Percentiles rank a stretch among this genome's conserved stretches.
Evolutionary conservation across 2,329 filamentous ascomycete species (phyloP).

Genomic region (Aspergillus ochraceus): DNA sequence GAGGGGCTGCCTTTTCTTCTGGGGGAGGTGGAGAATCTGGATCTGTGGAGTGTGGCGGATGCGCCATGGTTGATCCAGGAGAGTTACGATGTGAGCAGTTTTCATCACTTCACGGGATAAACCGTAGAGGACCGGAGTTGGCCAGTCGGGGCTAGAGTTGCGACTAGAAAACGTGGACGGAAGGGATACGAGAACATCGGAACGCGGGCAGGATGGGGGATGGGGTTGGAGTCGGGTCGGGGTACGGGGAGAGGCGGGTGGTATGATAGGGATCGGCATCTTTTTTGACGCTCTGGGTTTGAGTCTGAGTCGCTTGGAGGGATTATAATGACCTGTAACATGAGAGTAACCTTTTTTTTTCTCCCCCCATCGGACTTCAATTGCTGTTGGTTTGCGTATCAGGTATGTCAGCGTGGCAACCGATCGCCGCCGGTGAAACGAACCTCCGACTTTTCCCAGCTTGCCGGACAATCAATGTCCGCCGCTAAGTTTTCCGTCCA

Average conservation of each 20-base stretch:
- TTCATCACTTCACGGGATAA: neutral
- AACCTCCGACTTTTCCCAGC: neutral
- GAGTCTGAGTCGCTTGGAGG: no score
- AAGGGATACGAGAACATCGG: neutral
- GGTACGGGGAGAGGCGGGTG: neutral
- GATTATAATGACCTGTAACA: no score
- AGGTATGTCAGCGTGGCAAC: neutral
- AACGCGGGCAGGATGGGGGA: neutral
- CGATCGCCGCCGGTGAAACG: neutral
- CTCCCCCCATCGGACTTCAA: no score
- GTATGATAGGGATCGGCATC: neutral
- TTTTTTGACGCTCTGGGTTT: neutral
- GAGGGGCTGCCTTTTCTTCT: neutral
- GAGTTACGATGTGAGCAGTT: conserved; percentile 9
- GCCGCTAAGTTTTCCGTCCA: neutral
- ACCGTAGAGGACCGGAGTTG: no score
- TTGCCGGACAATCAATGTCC: neutral
- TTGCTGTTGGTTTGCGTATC: no score
- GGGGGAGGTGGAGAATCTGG: conserved; percentile 8
- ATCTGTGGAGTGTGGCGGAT: conserved; percentile 35
- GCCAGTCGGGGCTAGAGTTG: neutral
- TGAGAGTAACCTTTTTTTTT: no score
- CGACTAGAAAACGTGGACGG: neutral
- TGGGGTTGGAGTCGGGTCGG: neutral
- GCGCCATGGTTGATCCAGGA: conserved; percentile 35